Evolutionary conservation across 2,329 filamentous ascomycete genomes (phyloP).

Genomic region (Bipolaris sorokiniana): DNA sequence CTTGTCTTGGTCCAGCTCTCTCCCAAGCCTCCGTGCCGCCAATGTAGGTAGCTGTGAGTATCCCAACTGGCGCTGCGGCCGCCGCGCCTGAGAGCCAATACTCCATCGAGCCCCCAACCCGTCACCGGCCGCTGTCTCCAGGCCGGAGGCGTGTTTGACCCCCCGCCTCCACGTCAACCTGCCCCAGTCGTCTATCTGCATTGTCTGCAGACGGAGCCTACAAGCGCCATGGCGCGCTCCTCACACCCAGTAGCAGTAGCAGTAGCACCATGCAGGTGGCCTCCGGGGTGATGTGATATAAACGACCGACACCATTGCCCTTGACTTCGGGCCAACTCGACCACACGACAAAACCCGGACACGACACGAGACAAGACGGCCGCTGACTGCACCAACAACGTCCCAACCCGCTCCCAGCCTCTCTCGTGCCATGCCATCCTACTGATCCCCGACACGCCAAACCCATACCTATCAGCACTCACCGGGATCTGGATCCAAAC

Average conservation of each 20-base stretch:
- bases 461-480: conserved; percentile 18
- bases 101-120: conserved; percentile 7
- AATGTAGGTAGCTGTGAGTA: background rate
- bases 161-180: conserved; percentile 13
- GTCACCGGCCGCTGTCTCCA: conserved; percentile 12
- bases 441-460: background rate
- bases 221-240: conserved; percentile 15
- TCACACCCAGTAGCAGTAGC: conserved; percentile 7
- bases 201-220: conserved; percentile 14
- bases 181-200: conserved; percentile 3
- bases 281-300: conserved; percentile 10
- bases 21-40: background rate
- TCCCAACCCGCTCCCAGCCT: background rate
- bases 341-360: background rate
- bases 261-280: conserved; percentile 18
- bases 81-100: conserved; percentile 13
- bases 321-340: background rate
- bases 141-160: conserved; percentile 8
- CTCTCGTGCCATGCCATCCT: background rate
- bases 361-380: background rate
- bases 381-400: background rate
- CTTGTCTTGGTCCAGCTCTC: background rate
- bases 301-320: conserved; percentile 6
- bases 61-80: background rate
- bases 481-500: conserved; percentile 16